Percentiles rank a stretch among this genome's conserved stretches.
Conservation (phyloP, 2,329 filamentous ascomycete species). For the Colletotrichum trifolii region DNA sequence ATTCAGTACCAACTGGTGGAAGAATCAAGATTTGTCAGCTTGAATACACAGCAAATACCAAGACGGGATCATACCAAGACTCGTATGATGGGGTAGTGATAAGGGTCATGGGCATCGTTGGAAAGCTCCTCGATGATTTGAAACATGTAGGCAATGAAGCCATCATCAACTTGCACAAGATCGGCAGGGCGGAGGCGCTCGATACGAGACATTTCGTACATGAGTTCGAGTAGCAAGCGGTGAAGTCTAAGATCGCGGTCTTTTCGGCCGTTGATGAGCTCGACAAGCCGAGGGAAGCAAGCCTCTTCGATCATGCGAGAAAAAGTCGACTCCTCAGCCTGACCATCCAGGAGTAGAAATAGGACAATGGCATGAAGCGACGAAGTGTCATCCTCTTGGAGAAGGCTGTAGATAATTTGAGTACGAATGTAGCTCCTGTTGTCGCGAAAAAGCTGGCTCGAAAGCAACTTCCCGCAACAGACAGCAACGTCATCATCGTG, state of each 20-base stretch:
- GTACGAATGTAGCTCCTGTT: constrained; percentile 89
- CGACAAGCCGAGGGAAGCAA: constrained; percentile 84
- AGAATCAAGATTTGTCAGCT: not conserved
- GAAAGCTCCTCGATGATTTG: constrained; percentile 88
- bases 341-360: constrained; percentile 88
- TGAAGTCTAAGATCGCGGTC: constrained; percentile 79
- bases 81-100: constrained; percentile 94
- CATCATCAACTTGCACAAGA: constrained; percentile 79
- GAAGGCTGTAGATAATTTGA: constrained; percentile 90
- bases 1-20: constrained; percentile 85
- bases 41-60: too few species aligned
- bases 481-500: constrained; percentile 82
- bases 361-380: constrained; percentile 86
- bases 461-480: constrained; percentile 83
- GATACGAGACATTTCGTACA: constrained; percentile 97
- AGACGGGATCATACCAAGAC: constrained; percentile 74
- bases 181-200: constrained; percentile 83
- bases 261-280: constrained; percentile 77
- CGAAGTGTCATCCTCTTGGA: constrained; percentile 87
- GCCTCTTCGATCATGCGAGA: constrained; percentile 88
- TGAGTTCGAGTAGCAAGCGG: constrained; percentile 82
- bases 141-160: constrained; percentile 86
- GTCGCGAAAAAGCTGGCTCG: constrained; percentile 77
- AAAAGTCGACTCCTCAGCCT: constrained; percentile 80
- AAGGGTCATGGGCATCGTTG: constrained; percentile 89